Base-by-base conservation (phyloP, 345 rosid species). In the Capsella bursapastoris region DNA sequence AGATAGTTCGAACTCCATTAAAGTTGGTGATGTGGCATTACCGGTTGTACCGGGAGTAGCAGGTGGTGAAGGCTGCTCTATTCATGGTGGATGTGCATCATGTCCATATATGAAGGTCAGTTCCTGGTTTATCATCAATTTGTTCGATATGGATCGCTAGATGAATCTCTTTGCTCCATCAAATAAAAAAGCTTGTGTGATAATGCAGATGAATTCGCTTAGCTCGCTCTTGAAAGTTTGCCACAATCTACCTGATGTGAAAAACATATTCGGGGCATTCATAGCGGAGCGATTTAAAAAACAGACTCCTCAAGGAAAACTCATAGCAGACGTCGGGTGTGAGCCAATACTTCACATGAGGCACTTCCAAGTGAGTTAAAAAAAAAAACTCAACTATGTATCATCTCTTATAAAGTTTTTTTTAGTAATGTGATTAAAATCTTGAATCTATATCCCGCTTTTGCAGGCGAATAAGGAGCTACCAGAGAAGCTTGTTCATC, bases 311-410 rank as follows among this genome's bases (percentile, higher is more conserved):
- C 82, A 72, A 22, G 99, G 99, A 60, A 95, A 89, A 82, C 84
- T 87, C n/a, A 85, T 95, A n/a, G 97, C 98, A 7, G 98, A 92
- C 70, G 91, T 92, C 6, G 99, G 99, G 27, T 92, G 99, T 66
- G 87, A 95, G 83, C 99, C 99, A 3, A 90, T 95, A 70, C 80
- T 95, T 79, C 96, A 95, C 85, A 95, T 95, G 99, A 86, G 99
- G 68, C 88, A 92, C 83, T 95, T 95, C 85, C 99, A 92, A 90
- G 98, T 90, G 16, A 49, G 64, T 59, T 34, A 6, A 22, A 31
- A 70, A 37, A 29, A 10, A 18, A 18, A 18, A 18, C 22, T 16
- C 25, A 49, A 38, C 44, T 3, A 43, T 4, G 2, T 56, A 11
- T 4, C 10, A 16, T 50, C 31, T 5, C 45, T 27, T 32, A 3